These are phyloP conservation scores for Apiospora aurea DNA, from an alignment of 2,329 filamentous ascomycete genomes.

Conservation along the genomic window DNA sequence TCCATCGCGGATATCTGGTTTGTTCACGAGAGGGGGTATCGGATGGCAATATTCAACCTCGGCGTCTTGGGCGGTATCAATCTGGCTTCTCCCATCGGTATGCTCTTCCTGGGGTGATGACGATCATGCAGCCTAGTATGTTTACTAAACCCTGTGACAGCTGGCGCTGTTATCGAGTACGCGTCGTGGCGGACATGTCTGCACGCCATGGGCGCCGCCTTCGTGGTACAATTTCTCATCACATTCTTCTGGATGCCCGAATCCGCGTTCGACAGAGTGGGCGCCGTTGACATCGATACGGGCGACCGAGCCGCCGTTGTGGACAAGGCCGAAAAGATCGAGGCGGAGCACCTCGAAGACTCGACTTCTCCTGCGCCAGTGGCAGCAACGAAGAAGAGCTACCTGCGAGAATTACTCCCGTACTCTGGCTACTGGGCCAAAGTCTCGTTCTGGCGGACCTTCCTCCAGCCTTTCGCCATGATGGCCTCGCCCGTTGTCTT, in stretches of 20 bases:
- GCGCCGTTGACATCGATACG: conserved; percentile 13
- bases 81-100: conserved; percentile 49
- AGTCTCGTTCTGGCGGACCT: conserved; percentile 49
- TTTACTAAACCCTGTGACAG: neutral
- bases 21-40: conserved; percentile 53
- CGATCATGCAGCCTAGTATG: conserved; percentile 22
- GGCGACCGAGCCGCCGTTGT: neutral
- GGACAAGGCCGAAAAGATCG: neutral
- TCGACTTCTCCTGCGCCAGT: conserved; percentile 26
- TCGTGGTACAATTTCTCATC: conserved; percentile 50
- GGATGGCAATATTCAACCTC: conserved; percentile 51
- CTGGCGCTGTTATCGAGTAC: conserved; percentile 18
- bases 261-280: conserved; percentile 52
- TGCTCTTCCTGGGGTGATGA: conserved; percentile 42
- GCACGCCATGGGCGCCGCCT: conserved; percentile 29
- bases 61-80: conserved; percentile 49
- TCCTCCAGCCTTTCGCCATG: conserved; percentile 53
- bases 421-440: conserved; percentile 46
- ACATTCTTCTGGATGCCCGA: conserved; percentile 59
- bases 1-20: conserved; percentile 56
- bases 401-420: conserved; percentile 42
- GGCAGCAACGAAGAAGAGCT: conserved; percentile 43
- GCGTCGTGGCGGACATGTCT: conserved; percentile 9
- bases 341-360: conserved; percentile 27
- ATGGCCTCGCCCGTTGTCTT: conserved; percentile 58